Evolutionary conservation across 306 rosid species (phyloP), one percentile per base, ranked within the genome.

Genomic region (Ceratonia siliqua): DNA sequence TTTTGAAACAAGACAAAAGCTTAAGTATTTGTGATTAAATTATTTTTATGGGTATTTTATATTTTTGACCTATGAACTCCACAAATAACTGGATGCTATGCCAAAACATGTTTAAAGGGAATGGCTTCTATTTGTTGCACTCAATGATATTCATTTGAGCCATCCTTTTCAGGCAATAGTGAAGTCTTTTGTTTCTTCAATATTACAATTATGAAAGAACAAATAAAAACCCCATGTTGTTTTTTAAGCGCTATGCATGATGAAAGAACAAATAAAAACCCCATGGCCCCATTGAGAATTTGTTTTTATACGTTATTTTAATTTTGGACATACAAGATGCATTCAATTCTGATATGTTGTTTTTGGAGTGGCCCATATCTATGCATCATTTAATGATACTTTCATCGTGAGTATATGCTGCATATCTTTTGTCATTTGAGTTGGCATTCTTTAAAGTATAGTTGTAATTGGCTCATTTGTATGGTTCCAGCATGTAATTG

Each of bases 341-440:
- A 39, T 38, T 45, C 6, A 32, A 49, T 28, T 67, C 30, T 80
- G 25, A 48, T 13, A 45, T 11, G 28, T 3, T 56, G 57, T 35
- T 38, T 90, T 92, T 24, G 96, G 98, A 0, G 98, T 92, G 0
- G 96, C 98, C 22, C 96, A 92, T 71, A 87, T 92, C 42, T 92
- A 76, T 61, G 98, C 98, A 0, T 92, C 98, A 2, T 92, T 92
- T 17, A 92, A 92, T 55, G 98, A 92, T 49, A 92, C 98, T 0
- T 92, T 92, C 78, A 92, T 90, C 12, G 98, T 92, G 28, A 92
- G 94, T 76, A 8, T 17, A 42, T 33, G n/a, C 3, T 0, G 2
- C 8, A 11, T 10, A 1, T 28, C 24, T 24, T 15, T 10, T 43
- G 18, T 0, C 18, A 2, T 7, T 24, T 10, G 4, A n/a, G 1